phyloP scores from a whole-genome alignment of 306 rosid genomes.

The Vachellia pachyceras region DNA sequence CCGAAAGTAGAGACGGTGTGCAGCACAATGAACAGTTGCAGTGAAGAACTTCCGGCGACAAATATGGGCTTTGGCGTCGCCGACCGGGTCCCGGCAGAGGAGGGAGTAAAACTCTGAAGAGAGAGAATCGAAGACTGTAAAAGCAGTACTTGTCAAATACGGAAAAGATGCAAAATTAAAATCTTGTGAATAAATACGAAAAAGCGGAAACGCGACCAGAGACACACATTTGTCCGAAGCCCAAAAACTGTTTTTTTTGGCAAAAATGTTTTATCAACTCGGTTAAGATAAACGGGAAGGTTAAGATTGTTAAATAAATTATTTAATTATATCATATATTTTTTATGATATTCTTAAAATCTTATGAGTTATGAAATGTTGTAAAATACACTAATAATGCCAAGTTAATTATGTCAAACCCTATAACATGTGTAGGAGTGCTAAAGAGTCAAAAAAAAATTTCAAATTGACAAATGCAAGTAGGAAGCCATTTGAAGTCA shows the following conservation, averaged over 20 bases:
- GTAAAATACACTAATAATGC: no score
- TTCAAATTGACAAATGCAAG: no score
- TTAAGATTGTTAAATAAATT: no score
- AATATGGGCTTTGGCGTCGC: slow-evolving; percentile 48
- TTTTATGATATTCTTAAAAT: no score
- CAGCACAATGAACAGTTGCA: not conserved
- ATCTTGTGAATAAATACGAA: not conserved
- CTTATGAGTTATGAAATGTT: no score
- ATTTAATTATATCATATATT: no score
- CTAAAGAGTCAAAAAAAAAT: no score
- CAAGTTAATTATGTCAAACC: no score
- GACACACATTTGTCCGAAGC: slow-evolving; percentile 25
- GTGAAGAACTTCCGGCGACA: slow-evolving; percentile 30
- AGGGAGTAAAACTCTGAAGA: slow-evolving; percentile 52
- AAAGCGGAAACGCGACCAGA: slow-evolving; percentile 50
- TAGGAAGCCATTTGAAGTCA: no score
- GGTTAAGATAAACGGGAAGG: no score
- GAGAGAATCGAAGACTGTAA: slow-evolving; percentile 61
- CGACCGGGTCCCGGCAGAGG: slow-evolving; percentile 57
- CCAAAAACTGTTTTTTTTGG: not conserved
- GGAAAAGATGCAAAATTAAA: slow-evolving; percentile 45
- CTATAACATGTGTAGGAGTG: no score
- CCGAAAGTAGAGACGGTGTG: slow-evolving; percentile 1
- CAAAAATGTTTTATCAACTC: no score
- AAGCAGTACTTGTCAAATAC: slow-evolving; percentile 75